Percentiles rank a stretch among this genome's conserved stretches.
These are phyloP conservation scores for Geosiphon pyriformis DNA, from an alignment of 192 early-diverging fungal species.

Conservation along the genomic window DNA sequence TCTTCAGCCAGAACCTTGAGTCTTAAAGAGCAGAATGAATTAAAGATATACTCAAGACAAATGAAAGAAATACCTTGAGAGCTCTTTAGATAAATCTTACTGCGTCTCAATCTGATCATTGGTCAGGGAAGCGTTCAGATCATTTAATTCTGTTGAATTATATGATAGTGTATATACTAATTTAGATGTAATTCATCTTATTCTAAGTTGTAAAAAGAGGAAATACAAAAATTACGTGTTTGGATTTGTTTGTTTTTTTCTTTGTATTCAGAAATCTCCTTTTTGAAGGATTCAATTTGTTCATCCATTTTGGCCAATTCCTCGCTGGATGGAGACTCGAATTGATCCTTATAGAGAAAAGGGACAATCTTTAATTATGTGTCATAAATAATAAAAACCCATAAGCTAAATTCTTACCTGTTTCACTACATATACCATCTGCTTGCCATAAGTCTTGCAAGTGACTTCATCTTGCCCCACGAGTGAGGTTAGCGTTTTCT, in stretches of 20 bases:
- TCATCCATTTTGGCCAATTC: slow-evolving; percentile 49
- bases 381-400: too few relatives aligned
- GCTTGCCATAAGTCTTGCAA: slow-evolving; percentile 40
- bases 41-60: not conserved
- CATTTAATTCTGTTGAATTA: slow-evolving; percentile 37
- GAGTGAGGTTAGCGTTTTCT: slow-evolving; percentile 33
- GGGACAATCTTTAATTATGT: not conserved
- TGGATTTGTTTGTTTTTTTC: slow-evolving; percentile 46
- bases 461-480: slow-evolving; percentile 32
- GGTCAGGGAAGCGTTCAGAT: slow-evolving; percentile 35
- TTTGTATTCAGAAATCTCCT: slow-evolving; percentile 44
- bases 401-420: slow-evolving; percentile 31
- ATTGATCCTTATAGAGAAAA: slow-evolving; percentile 28
- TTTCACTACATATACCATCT: slow-evolving; percentile 40
- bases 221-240: slow-evolving; percentile 30
- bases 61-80: not conserved
- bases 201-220: too few relatives aligned
- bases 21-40: not conserved
- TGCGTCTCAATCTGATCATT: slow-evolving; percentile 31
- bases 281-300: slow-evolving; percentile 50
- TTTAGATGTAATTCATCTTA: not conserved
- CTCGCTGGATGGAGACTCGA: slow-evolving; percentile 33
- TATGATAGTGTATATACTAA: not conserved
- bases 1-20: slow-evolving; percentile 9
- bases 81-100: not conserved